Percentiles rank a stretch among this genome's conserved stretches.
These are phyloP conservation scores for Ulvella scutata DNA, from an alignment of 139 green algal species.

Conservation along the genomic window DNA sequence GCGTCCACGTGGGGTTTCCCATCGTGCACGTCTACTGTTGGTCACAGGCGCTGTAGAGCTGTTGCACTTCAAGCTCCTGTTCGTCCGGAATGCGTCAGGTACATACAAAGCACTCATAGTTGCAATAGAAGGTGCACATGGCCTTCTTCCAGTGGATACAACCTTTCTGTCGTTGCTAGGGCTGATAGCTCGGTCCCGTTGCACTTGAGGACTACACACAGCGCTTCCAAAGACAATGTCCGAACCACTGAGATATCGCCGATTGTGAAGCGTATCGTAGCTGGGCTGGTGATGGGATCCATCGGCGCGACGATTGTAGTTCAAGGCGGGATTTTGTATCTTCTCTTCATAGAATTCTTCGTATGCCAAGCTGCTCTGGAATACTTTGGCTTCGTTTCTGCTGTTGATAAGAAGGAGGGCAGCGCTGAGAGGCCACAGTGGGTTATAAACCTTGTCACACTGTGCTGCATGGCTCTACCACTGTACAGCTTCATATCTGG, in stretches of 20 bases:
- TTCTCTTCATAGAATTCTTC: constrained; percentile 9
- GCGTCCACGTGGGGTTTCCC: too few relatives aligned
- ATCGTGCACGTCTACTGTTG: too few relatives aligned
- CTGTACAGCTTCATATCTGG: constrained; percentile 11
- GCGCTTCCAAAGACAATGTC: neutral
- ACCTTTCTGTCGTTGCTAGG: too few relatives aligned
- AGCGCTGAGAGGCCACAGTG: neutral
- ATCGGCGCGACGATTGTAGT: neutral
- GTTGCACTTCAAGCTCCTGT: neutral
- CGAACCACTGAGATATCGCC: neutral
- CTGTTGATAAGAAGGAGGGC: constrained; percentile 4
- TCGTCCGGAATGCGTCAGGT: too few relatives aligned
- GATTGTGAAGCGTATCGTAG: neutral
- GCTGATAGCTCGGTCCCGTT: neutral
- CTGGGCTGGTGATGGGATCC: neutral
- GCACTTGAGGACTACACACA: neutral
- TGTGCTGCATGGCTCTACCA: constrained; percentile 9
- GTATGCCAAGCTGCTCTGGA: constrained; percentile 53
- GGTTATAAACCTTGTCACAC: constrained; percentile 3
- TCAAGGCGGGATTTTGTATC: neutral
- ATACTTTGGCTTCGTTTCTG: constrained; percentile 36
- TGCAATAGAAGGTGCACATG: neutral
- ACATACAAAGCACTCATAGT: neutral
- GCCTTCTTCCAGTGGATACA: too few relatives aligned
- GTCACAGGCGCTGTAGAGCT: neutral